Base-by-base conservation (phyloP, 306 rosid species). In the Hippophae gyantsensis region DNA sequence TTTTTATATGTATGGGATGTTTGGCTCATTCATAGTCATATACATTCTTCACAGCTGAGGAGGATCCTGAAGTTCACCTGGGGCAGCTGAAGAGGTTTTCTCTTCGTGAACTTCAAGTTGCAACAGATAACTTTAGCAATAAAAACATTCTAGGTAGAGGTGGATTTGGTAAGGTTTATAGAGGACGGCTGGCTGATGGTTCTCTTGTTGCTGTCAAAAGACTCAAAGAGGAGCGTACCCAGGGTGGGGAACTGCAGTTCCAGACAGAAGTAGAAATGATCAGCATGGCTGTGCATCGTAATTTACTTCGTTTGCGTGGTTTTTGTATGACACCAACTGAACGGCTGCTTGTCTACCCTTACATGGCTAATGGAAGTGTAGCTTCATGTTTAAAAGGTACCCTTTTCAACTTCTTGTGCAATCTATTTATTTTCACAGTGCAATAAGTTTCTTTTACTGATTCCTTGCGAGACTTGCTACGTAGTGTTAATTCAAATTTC, bases 251-350 rank as follows among this genome's bases (percentile, higher is more conserved):
- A 78, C 79, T 87, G 69, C 98, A 92, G 77, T 92, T 92, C 62
- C 98, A 85, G 78, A 87, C 89, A 43, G 98, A 92, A 74, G 95
- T 92, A 32, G 96, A 82, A 81, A 87, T 92, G 96, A 92, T 87
- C 65, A 85, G 95, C 78, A 81, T 87, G 95, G 96, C 98, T 44
- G 96, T 87, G 71, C 98, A 92, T 75, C 95, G 96, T 52, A 87
- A 92, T 80, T 75, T 92, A 62, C 96, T 92, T 65, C 92, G 96
- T 43, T 84, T 87, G 5, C 86, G 81, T 64, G 95, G 96, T 10
- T 92, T 92, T 76, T 92, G 98, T 76, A 85, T 87, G 98, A 92
- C 98, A 56, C 92, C 96, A 63, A 92, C 98, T 14, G 98, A 92
- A 66, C 88, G 95, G 72, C 52, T 92, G 79, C 93, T 92, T 65